A percentile compares a stretch with the other conserved stretches of the same genome.
Evolutionary conservation across 2,329 filamentous ascomycete species (phyloP).

Genomic region (Colletotrichum sp.): DNA sequence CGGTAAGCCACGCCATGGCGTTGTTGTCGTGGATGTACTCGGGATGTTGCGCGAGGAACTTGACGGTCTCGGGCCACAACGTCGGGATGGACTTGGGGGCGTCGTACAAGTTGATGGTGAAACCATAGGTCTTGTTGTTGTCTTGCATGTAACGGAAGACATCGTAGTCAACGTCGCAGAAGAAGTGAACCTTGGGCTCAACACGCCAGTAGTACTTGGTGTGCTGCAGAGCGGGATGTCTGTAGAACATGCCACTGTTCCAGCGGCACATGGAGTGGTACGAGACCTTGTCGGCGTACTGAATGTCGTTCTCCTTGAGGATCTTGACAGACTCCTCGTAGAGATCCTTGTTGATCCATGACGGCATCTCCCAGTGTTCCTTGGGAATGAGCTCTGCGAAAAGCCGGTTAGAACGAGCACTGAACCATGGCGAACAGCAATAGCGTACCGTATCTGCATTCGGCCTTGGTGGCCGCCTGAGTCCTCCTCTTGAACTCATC

Average conservation of each 20-base stretch:
- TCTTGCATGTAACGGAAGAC: constrained; percentile 98
- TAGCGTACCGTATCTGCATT: constrained; percentile 79
- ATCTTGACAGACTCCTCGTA: constrained; percentile 85
- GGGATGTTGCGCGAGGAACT: constrained; percentile 86
- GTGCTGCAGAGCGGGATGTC: constrained; percentile 84
- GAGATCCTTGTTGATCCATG: constrained; percentile 90
- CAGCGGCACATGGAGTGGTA: constrained; percentile 99
- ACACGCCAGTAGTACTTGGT: constrained; percentile 97
- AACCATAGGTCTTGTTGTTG: constrained; percentile 98
- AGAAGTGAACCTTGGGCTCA: constrained; percentile 98
- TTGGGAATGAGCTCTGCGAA: constrained; percentile 81
- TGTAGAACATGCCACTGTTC: constrained; percentile 98
- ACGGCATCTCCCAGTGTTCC: constrained; percentile 91
- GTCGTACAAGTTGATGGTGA: constrained; percentile 97
- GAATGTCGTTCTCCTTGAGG: constrained; percentile 82
- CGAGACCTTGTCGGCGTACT: constrained; percentile 86
- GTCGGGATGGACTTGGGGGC: constrained; percentile 83
- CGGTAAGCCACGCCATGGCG: constrained; percentile 86
- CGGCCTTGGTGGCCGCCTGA: constrained; percentile 81
- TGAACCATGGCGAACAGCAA: neutral
- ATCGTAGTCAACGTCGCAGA: constrained; percentile 98
- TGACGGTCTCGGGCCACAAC: constrained; percentile 93
- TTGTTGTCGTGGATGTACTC: constrained; percentile 84
- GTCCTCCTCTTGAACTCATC: constrained; percentile 92
- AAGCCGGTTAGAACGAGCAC: constrained; percentile 16